These are phyloP conservation scores for Starmerella bombi DNA, from an alignment of 805 yeast genomes.

Conservation along the genomic window DNA sequence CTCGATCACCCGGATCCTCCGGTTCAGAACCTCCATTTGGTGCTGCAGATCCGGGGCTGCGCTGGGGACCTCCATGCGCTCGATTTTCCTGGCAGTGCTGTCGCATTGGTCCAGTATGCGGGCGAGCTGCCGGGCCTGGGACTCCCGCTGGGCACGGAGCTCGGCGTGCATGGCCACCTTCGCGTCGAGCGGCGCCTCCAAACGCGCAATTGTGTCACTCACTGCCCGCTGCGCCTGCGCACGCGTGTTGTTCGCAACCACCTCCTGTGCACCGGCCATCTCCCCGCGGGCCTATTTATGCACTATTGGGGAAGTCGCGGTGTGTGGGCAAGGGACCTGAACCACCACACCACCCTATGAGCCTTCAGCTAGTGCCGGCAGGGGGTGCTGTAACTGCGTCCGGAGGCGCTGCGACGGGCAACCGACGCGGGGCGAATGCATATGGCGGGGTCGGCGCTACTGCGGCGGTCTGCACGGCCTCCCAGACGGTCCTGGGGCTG, in stretches of 20 bases:
- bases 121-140: conserved; percentile 11
- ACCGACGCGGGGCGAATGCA: not conserved
- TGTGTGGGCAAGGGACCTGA: not conserved
- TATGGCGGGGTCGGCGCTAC: not conserved
- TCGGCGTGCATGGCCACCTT: conserved; percentile 21
- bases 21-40: conserved; percentile 56
- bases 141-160: conserved; percentile 11
- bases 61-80: not conserved
- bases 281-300: too few species aligned
- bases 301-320: not conserved
- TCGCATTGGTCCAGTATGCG: conserved; percentile 7
- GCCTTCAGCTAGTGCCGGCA: conserved; percentile 8
- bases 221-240: conserved; percentile 8
- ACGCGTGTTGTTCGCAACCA: conserved; percentile 10
- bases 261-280: conserved; percentile 9
- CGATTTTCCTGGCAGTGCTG: conserved; percentile 1
- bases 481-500: conserved; percentile 6
- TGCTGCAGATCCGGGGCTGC: conserved; percentile 7
- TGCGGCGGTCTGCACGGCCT: not conserved
- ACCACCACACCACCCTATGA: conserved; percentile 8
- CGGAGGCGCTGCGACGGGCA: not conserved
- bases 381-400: not conserved
- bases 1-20: conserved; percentile 54
- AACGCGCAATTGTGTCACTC: conserved; percentile 4
- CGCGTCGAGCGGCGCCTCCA: conserved; percentile 20